Evolutionary conservation across 805 yeast species (phyloP), one percentile per base, ranked within the genome.

Genomic region (Torulaspora gathmanii): DNA sequence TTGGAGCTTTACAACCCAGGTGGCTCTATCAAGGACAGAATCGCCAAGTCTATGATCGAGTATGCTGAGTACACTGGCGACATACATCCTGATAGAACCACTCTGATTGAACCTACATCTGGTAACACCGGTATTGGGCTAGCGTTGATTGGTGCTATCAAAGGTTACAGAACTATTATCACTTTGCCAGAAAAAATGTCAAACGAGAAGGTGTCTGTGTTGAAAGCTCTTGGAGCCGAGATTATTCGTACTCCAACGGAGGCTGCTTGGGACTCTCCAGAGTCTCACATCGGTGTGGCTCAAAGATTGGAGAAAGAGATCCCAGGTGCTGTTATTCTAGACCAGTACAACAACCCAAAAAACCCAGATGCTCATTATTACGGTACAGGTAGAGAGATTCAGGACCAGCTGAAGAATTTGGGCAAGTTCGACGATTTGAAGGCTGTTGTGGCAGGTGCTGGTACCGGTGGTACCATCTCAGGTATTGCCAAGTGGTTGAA

Each of bases 221-320:
- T 86, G 64, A 86, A 86, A 67, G 95, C 95, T 5, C 73, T 86
- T 48, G 95, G 95, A 47, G 95, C 95, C 26, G 95, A 86, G 65
- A 86, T 86, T 62, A 82, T 86, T 54, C 79, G 95, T 72, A 86
- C 95, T 10, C 95, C 95, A 42, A 86, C 90, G 23, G 95, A 83
- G 61, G 95, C 95, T 35, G 95, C 95, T 2, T 86, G 89, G 87
- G 95, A 86, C 58, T 78, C 95, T 38, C 95, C 95, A 35, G 95
- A 87, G 65, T 82, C 90, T 26, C 95, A 86, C 60, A 86, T 86
- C 61, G 95, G 95, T 53, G 95, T 86, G 31, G 95, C 95, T 44
- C 77, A 73, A 63, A 80, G 82, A 54, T 73, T 86, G 60, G 87
- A 86, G 62, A 79, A 78, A 63, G 95, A 86, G 68, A 84, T 86